phyloP scores from a whole-genome alignment of 768 basidiomycete genomes.

The Baorangia bicolor region DNA sequence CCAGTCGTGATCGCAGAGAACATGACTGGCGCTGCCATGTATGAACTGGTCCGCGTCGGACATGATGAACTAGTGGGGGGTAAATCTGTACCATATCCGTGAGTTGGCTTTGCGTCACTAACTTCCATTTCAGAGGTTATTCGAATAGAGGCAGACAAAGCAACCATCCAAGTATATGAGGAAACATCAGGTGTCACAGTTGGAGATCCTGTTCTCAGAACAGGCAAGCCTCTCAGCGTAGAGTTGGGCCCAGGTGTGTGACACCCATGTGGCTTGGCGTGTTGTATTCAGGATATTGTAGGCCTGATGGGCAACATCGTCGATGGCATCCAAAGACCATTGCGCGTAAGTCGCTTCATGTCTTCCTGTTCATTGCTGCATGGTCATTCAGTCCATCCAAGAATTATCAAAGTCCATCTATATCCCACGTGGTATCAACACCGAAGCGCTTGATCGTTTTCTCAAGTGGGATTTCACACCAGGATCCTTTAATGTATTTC shows the following conservation, averaged over 20 bases:
- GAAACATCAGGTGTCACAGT: slow-evolving; percentile 99
- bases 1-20: slow-evolving; percentile 97
- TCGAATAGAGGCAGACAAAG: slow-evolving; percentile 96
- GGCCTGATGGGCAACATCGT: slow-evolving; percentile 99
- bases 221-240: slow-evolving; percentile 96
- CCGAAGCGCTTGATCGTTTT: slow-evolving; percentile 84
- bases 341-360: slow-evolving; percentile 56
- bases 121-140: slow-evolving; percentile 81
- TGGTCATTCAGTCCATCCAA: slow-evolving; percentile 70
- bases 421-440: slow-evolving; percentile 98
- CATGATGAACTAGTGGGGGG: slow-evolving; percentile 98
- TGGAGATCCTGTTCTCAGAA: slow-evolving; percentile 95
- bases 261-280: neutral
- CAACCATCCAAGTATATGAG: slow-evolving; percentile 98
- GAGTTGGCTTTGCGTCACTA: slow-evolving; percentile 3
- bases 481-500: slow-evolving; percentile 63
- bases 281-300: slow-evolving; percentile 30
- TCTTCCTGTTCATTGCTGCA: slow-evolving; percentile 1
- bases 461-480: slow-evolving; percentile 96
- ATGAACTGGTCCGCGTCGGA: slow-evolving; percentile 96
- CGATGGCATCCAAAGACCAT: slow-evolving; percentile 93
- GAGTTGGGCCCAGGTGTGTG: slow-evolving; percentile 91
- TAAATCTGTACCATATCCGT: slow-evolving; percentile 35
- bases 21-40: slow-evolving; percentile 96
- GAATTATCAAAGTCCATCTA: slow-evolving; percentile 98